Conservation (phyloP, 306 rosid species). For the Quercus agrifolia region DNA sequence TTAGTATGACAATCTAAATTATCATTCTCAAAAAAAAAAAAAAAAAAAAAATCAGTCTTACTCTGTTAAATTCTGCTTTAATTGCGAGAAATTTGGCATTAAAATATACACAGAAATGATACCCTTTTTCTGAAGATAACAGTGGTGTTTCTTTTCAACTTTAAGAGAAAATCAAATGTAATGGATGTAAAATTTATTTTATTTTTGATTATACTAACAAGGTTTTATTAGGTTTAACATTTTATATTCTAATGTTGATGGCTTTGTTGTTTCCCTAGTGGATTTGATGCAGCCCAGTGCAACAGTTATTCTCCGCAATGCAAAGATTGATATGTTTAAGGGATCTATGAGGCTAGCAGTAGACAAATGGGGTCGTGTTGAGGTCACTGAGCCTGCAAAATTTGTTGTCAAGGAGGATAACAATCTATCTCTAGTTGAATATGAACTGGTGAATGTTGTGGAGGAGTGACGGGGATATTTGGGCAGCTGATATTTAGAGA, state of each 20-base stretch:
- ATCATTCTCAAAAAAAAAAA: no score
- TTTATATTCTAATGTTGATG: background rate
- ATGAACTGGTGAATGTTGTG: conserved; percentile 51
- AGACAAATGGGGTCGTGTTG: conserved; percentile 69
- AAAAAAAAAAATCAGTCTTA: no score
- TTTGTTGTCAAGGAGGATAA: conserved; percentile 56
- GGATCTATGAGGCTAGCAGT: conserved; percentile 74
- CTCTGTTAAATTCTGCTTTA: no score
- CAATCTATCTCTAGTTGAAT: conserved; percentile 59
- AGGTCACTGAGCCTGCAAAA: conserved; percentile 49
- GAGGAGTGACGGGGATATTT: conserved; percentile 28
- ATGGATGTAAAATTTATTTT: background rate
- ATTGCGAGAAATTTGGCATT: no score
- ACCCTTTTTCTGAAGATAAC: no score
- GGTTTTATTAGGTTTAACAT: background rate
- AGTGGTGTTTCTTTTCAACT: no score
- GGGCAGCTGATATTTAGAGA: conserved; percentile 8
- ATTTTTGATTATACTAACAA: background rate
- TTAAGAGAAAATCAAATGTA: background rate
- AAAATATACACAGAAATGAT: no score
- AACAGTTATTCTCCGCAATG: conserved; percentile 59
- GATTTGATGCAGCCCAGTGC: conserved; percentile 43
- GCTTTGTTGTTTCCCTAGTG: conserved; percentile 31
- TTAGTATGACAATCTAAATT: no score
- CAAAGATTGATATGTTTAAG: conserved; percentile 67